Evolutionary conservation across 306 rosid species (phyloP).

Genomic region (Trichosanthes cucumerina): DNA sequence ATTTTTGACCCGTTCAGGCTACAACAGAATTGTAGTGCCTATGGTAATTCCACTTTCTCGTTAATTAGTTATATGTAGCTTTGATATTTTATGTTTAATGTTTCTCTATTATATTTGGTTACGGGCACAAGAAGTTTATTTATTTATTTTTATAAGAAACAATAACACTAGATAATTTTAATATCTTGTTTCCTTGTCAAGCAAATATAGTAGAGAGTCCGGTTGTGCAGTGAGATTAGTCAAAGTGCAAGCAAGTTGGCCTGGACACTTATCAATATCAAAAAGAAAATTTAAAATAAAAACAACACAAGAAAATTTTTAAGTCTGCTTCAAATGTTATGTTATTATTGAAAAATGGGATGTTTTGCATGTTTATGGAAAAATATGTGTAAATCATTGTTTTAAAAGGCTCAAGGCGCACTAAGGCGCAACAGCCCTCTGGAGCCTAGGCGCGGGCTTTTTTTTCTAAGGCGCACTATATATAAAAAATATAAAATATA

Average conservation of each 20-base stretch:
- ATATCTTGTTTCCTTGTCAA: too few relatives aligned
- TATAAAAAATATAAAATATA: too few relatives aligned
- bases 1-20: slow-evolving; percentile 48
- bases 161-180: neutral
- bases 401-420: too few relatives aligned
- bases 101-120: neutral
- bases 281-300: too few relatives aligned
- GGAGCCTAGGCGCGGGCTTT: too few relatives aligned
- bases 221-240: too few relatives aligned
- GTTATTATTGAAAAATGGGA: neutral
- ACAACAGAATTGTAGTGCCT: slow-evolving; percentile 86
- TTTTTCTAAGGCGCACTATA: too few relatives aligned
- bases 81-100: neutral
- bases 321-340: neutral
- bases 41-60: slow-evolving; percentile 55
- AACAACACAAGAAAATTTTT: neutral
- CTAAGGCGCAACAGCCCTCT: too few relatives aligned
- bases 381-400: too few relatives aligned
- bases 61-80: neutral
- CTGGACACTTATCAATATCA: too few relatives aligned
- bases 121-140: neutral
- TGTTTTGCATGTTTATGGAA: neutral
- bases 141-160: neutral
- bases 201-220: too few relatives aligned
- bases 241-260: too few relatives aligned